Evolutionary conservation across 108 stramenopile genomes (phyloP).

Genomic region (Nannochloropsis salina): DNA sequence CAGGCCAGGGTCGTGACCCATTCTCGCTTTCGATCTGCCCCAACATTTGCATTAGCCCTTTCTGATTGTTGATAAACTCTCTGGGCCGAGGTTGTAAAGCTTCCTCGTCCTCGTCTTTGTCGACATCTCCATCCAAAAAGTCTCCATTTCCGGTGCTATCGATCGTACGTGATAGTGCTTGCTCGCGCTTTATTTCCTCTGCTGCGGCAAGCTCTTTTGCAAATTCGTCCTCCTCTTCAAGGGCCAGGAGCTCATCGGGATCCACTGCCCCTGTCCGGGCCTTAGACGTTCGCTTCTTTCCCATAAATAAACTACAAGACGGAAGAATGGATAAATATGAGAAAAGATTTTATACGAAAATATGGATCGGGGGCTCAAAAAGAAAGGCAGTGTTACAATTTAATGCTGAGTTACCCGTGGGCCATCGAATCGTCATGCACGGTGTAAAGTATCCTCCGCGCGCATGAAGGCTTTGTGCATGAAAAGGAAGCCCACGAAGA

Average conservation of each 20-base stretch:
- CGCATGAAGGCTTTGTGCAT: too few relatives aligned
- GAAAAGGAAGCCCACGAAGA: too few relatives aligned
- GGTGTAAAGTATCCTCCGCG: too few relatives aligned
- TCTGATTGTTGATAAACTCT: slow-evolving; percentile 23
- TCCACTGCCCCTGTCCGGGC: slow-evolving; percentile 14
- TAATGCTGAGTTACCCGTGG: too few relatives aligned
- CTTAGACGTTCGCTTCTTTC: neutral
- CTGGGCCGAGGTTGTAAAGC: neutral
- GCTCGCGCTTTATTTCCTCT: slow-evolving; percentile 42
- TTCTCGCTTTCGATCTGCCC: slow-evolving; percentile 39
- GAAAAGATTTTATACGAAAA: too few relatives aligned
- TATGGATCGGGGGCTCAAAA: too few relatives aligned
- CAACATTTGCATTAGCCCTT: slow-evolving; percentile 44
- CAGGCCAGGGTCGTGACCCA: slow-evolving; percentile 50
- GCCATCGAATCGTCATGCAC: too few relatives aligned
- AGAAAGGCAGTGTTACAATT: too few relatives aligned
- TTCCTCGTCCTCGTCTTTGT: neutral
- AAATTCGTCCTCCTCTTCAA: slow-evolving; percentile 41
- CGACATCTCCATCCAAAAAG: slow-evolving; percentile 17
- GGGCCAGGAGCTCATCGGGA: slow-evolving; percentile 3
- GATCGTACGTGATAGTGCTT: slow-evolving; percentile 25
- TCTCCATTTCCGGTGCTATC: slow-evolving; percentile 18
- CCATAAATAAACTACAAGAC: neutral
- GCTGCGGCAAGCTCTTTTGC: slow-evolving; percentile 49
- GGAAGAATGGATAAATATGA: too few relatives aligned